Evolutionary conservation across 495 filamentous ascomycete genomes (phyloP), one percentile per base, ranked within the genome.

Genomic region (Neurospora sp.): DNA sequence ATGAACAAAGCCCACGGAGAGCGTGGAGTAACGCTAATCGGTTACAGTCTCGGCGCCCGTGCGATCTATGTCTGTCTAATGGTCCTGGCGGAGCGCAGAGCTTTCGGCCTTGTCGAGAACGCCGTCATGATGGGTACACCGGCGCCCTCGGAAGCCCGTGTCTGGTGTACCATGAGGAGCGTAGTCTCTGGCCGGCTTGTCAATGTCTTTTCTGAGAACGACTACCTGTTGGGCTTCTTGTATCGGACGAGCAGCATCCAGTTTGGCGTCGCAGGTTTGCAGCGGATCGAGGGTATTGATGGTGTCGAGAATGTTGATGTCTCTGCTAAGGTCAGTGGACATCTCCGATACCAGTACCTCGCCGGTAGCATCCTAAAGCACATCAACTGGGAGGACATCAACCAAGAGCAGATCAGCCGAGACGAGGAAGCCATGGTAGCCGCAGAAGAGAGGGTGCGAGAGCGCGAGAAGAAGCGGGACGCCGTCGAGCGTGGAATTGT

Each of bases 1-100:
- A 92, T 96, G 74, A 94, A 92, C 81, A 93, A 91, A 75, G 90
- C 90, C 1, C 94, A 96, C 76, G 96, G 96, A 16, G 93, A 97
- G 80, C 87, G 96, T 27, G 90, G 95, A 0, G 91, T 98, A 3
- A 96, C 91, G 22, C 82, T 99, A 8, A 85, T 98, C 69, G 96
- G 96, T 1, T 98, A 94, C 80, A 93, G 93, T 22, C 82, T 98
- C n/a, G 96, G 95, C 1, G 94, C 94, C 10, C 89, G 95, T 22
- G 88, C 94, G 38, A 94, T 98, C 59, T 98, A 92, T 76, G 87
- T 88, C 22, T 98, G 94, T 76, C 84, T 98, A 3, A 89, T 90
- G 80, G 86, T 76, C 18, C 85, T 99, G 39, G 91, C 92, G 0
- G 90, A 93, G 78, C 85, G 93, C 71, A 85, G 88, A 73, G 93